These are phyloP conservation scores for Ceratocystiopsis sp. DNA, from an alignment of 2,329 filamentous ascomycete genomes.

Conservation along the genomic window DNA sequence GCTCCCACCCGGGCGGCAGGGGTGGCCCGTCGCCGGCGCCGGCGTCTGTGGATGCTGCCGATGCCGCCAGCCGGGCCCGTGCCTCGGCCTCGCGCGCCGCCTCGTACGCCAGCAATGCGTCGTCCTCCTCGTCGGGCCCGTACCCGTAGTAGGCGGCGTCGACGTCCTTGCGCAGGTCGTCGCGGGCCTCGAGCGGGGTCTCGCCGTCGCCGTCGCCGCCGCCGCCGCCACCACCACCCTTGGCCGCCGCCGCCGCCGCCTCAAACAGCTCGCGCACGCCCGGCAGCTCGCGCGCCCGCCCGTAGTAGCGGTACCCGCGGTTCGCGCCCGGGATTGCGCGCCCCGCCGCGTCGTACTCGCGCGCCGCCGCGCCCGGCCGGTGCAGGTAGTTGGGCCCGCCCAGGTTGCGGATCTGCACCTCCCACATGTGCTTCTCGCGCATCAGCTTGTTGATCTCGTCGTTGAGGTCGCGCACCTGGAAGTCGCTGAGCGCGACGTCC, in stretches of 20 bases:
- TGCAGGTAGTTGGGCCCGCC: conserved; percentile 98
- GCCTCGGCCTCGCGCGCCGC: conserved; percentile 69
- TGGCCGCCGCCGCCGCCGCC: conserved; percentile 42
- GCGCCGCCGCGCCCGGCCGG: conserved; percentile 22
- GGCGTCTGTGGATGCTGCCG: conserved; percentile 15
- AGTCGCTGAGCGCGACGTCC: conserved; percentile 79
- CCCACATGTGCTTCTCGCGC: conserved; percentile 98
- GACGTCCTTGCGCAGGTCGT: conserved; percentile 57
- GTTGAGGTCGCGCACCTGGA: conserved; percentile 92
- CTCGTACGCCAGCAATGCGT: conserved; percentile 65
- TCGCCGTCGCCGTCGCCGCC: conserved; percentile 18
- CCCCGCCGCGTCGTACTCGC: conserved; percentile 58
- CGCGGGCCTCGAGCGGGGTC: conserved; percentile 48
- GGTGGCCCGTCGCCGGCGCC: conserved; percentile 24
- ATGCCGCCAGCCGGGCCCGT: conserved; percentile 45
- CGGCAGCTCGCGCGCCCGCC: conserved; percentile 66
- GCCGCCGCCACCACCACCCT: conserved; percentile 15
- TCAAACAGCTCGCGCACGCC: conserved; percentile 96
- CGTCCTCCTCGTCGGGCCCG: conserved; percentile 81
- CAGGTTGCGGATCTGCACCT: conserved; percentile 84
- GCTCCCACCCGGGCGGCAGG: conserved; percentile 57
- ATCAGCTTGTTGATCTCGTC: conserved; percentile 99
- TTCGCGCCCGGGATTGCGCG: conserved; percentile 57
- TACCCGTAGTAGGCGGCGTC: conserved; percentile 96
- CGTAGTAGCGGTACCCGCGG: conserved; percentile 74